These are phyloP conservation scores for Prunus dulcis DNA, from an alignment of 306 rosid species.

Conservation along the genomic window DNA sequence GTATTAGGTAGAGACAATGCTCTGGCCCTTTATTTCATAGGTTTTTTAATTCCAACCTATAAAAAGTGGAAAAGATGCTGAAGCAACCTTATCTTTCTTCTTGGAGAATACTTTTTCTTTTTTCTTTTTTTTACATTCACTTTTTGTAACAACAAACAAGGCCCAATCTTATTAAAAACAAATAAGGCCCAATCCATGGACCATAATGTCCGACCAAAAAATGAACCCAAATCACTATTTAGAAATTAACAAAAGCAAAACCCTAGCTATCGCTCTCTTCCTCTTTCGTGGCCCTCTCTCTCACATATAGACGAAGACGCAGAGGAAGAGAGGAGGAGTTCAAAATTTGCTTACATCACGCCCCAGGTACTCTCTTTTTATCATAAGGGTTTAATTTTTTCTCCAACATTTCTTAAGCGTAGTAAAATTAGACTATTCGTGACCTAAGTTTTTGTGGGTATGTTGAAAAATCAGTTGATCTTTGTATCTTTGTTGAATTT, in stretches of 20 bases:
- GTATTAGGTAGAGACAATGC: not conserved
- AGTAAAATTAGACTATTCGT: not conserved
- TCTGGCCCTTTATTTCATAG: slow-evolving; percentile 2
- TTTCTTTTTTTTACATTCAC: no score
- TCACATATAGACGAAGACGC: not conserved
- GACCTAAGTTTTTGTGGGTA: not conserved
- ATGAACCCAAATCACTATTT: not conserved
- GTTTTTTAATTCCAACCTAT: not conserved
- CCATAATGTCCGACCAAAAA: no score
- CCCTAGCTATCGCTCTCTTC: not conserved
- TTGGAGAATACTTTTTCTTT: no score
- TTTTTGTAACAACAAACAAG: not conserved
- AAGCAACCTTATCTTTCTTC: not conserved
- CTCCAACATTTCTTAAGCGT: not conserved
- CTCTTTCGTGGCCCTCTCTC: not conserved
- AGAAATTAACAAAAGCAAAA: not conserved
- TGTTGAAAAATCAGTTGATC: not conserved
- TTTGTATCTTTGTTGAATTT: not conserved
- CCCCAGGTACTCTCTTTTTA: not conserved
- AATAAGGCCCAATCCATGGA: not conserved
- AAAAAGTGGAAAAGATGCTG: not conserved
- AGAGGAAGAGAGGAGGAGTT: not conserved
- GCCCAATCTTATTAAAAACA: not conserved
- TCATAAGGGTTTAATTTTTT: not conserved
- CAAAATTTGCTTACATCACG: not conserved